Conservation (phyloP, 1,139 yeast species). For the Kazachstania sp. region DNA sequence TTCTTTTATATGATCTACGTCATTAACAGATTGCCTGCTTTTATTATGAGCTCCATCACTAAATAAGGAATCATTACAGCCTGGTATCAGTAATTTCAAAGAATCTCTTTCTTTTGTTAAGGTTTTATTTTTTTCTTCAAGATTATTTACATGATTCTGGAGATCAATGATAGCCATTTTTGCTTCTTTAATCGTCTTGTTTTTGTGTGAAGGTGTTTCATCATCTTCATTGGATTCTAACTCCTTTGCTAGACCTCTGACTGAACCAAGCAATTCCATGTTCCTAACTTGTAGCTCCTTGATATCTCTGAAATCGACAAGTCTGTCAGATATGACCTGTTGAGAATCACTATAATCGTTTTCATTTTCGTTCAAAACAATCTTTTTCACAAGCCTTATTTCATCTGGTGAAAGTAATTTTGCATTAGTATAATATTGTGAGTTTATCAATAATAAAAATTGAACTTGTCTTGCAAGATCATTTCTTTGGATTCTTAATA, state of each 20-base stretch:
- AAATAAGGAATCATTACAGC: background rate
- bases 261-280: constrained; percentile 56
- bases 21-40: too few relatives aligned
- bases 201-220: constrained; percentile 15
- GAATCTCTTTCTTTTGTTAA: constrained; percentile 15
- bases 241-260: constrained; percentile 60
- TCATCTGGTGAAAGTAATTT: constrained; percentile 55
- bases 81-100: constrained; percentile 1
- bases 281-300: constrained; percentile 67
- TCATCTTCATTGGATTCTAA: constrained; percentile 32
- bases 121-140: constrained; percentile 18
- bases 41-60: too few relatives aligned
- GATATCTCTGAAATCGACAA: constrained; percentile 60
- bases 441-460: constrained; percentile 57
- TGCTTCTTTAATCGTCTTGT: constrained; percentile 55
- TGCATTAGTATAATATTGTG: constrained; percentile 42
- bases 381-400: constrained; percentile 37
- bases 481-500: constrained; percentile 47
- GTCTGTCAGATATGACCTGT: constrained; percentile 57
- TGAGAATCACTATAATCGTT: constrained; percentile 57
- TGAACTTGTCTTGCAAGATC: constrained; percentile 81
- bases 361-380: constrained; percentile 27
- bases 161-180: constrained; percentile 63
- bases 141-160: constrained; percentile 38
- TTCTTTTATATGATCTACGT: too few relatives aligned